phyloP scores from a whole-genome alignment of 495 filamentous ascomycete genomes.

The Penicillium fimorum region DNA sequence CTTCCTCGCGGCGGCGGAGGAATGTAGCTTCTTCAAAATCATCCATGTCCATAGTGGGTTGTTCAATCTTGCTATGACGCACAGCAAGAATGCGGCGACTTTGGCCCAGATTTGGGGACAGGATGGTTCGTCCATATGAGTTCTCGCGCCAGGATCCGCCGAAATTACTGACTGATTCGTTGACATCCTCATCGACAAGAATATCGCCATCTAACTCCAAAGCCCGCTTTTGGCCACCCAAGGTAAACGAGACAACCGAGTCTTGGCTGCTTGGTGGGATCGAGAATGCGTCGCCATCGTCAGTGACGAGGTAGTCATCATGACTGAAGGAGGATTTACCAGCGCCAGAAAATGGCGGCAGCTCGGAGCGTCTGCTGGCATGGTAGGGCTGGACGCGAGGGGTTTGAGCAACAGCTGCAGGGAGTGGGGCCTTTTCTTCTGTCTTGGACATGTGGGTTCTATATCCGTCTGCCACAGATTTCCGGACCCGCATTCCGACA shows the following conservation, averaged over 20 bases:
- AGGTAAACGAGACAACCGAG: conserved; percentile 20
- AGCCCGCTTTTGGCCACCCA: conserved; percentile 25
- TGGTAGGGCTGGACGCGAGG: conserved; percentile 12
- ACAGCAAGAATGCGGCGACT: conserved; percentile 32
- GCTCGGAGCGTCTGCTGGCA: conserved; percentile 44
- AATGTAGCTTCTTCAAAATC: conserved; percentile 49
- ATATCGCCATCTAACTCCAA: conserved; percentile 48
- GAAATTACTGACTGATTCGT: conserved; percentile 5
- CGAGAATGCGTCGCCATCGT: conserved; percentile 44
- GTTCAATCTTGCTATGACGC: conserved; percentile 10
- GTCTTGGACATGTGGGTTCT: conserved; percentile 56
- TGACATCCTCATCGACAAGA: conserved; percentile 40
- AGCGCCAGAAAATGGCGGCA: conserved; percentile 76
- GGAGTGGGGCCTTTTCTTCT: conserved; percentile 26
- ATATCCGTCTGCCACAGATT: conserved; percentile 88
- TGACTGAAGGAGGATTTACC: conserved; percentile 46
- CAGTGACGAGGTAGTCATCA: conserved; percentile 23
- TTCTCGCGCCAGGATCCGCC: background rate
- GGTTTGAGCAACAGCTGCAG: conserved; percentile 21
- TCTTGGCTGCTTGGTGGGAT: conserved; percentile 49
- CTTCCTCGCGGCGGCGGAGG: conserved; percentile 42
- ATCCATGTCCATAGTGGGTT: conserved; percentile 33
- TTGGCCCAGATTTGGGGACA: conserved; percentile 33
- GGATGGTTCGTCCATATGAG: conserved; percentile 29
- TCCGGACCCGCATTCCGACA: conserved; percentile 91